Evolutionary conservation across 331 rosid genomes (phyloP).

Genomic region (Erythrophleum ivorense): DNA sequence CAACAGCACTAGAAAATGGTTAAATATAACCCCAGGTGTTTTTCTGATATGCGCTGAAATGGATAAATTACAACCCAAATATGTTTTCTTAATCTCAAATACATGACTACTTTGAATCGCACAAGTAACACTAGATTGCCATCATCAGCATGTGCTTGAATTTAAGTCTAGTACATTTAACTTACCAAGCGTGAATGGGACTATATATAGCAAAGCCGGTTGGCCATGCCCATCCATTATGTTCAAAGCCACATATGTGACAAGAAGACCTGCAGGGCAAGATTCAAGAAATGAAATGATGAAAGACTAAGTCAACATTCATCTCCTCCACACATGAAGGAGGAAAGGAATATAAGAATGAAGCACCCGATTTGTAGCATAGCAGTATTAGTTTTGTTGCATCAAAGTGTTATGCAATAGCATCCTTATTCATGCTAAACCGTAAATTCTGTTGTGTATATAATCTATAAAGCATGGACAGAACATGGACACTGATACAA

Average conservation of each 20-base stretch:
- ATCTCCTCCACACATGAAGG: background rate
- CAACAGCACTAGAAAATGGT: constrained; percentile 19
- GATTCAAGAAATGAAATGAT: constrained; percentile 13
- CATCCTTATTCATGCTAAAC: background rate
- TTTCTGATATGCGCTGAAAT: background rate
- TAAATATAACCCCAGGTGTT: background rate
- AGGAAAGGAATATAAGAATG: background rate
- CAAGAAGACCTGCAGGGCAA: constrained; percentile 71
- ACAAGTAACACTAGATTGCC: background rate
- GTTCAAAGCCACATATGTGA: constrained; percentile 96
- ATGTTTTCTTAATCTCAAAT: background rate
- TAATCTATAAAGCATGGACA: background rate
- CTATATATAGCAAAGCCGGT: constrained; percentile 96
- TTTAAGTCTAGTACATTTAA: background rate
- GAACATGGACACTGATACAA: background rate
- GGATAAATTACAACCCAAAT: background rate
- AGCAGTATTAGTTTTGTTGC: background rate
- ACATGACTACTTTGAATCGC: background rate
- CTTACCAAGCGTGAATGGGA: constrained; percentile 96
- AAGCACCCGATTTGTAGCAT: background rate
- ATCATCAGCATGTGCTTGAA: background rate
- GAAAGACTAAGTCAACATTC: background rate
- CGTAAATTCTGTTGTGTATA: background rate
- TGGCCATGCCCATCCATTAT: constrained; percentile 99
- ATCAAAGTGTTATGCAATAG: background rate